Evolutionary conservation across 139 green algal species (phyloP), one percentile per base, ranked within the genome.

Genomic region (Coccomyxa sp.): DNA sequence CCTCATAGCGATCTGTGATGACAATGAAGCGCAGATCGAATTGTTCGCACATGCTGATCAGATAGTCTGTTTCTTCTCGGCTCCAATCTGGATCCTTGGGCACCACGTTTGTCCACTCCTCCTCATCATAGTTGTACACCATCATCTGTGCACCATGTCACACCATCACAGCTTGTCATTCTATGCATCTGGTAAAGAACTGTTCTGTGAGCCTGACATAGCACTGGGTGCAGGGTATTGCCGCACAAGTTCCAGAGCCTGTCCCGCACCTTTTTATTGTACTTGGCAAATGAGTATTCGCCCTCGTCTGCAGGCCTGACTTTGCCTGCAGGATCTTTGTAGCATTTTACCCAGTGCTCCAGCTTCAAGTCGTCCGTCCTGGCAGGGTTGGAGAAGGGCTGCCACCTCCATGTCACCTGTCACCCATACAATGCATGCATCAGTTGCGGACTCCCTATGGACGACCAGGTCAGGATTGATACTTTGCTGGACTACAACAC

Each of bases 231-330:
- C 63, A 71, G 21, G 63, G 63, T 71, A 1, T 21, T 71, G 63
- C 63, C 21, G 18, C 63, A 71, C 63, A 71, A 21, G 63, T 4
- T 51, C 38, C 38, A 51, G 38, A 51, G 38, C 38, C 38, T 51
- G 38, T 51, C 58, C 23, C 71, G 10, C 85, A 95, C 94, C 92
- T 96, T 93, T 66, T 95, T 97, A 88, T 98, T 98, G 89, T 93
- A 96, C 84, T 98, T 98, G 18, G 92, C 92, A 88, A 95, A 98
- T 0, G 89, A 82, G 83, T 98, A 98, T 28, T 95, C 92, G 0
- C 86, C 86, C 15, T 93, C 88, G 0, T 96, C 88, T 0, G 88
- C 89, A 60, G 94, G 90, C 4, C 88, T 83, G 27, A 96, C 88
- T 11, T 87, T 83, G 13, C 95, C 93, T 9, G 89, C 88, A 14